phyloP scores from a whole-genome alignment of 1,139 yeast genomes.

The Hanseniaspora uvarum region DNA sequence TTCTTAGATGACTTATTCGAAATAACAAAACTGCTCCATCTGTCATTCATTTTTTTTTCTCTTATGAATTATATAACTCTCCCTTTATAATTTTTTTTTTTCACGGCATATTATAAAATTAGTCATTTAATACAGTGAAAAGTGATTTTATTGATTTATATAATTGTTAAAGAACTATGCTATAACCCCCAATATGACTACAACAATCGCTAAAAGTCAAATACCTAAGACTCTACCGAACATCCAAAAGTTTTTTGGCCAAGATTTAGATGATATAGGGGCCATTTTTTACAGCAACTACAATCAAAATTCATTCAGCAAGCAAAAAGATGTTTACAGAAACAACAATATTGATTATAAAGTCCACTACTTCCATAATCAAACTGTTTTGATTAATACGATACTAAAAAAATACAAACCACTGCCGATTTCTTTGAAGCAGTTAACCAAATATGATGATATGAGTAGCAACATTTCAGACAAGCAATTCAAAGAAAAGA shows the following conservation, averaged over 20 bases:
- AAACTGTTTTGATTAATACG: conserved; percentile 45
- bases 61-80: too few species aligned
- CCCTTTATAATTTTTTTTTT: too few species aligned
- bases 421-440: conserved; percentile 79
- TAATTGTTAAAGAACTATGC: too few species aligned
- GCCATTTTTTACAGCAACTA: conserved; percentile 4
- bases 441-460: conserved; percentile 81
- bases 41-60: too few species aligned
- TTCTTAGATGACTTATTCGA: too few species aligned
- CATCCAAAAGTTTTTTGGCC: conserved; percentile 1
- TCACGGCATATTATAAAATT: too few species aligned
- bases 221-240: conserved; percentile 12
- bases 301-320: conserved; percentile 13
- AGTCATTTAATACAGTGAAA: too few species aligned
- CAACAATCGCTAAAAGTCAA: neutral
- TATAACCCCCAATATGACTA: too few species aligned
- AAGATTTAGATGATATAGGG: conserved; percentile 2
- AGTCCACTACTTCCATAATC: conserved; percentile 82
- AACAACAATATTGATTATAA: conserved; percentile 17
- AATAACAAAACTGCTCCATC: too few species aligned
- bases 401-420: conserved; percentile 55
- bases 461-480: conserved; percentile 25
- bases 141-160: too few species aligned
- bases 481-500: conserved; percentile 51
- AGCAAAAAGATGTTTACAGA: conserved; percentile 8